Base-by-base conservation (phyloP, 1,284 basidiomycete genomes). In the Ustilago esculenta region DNA sequence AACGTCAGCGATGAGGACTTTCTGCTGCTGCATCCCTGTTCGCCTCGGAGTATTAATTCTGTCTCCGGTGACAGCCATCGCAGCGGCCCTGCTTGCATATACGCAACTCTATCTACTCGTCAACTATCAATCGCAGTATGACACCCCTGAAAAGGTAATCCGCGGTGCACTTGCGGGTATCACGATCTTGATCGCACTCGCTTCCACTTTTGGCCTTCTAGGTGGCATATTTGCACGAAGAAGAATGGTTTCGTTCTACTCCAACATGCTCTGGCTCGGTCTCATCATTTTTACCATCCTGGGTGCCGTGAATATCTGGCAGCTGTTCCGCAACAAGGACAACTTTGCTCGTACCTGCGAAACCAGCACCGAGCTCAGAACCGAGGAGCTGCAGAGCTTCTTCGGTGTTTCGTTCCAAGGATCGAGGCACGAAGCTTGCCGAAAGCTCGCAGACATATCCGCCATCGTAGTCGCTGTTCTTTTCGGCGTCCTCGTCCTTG, bases 1-100 rank as follows among this genome's bases (percentile, higher is more conserved):
- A n/a, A n/a, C 33, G 6, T 21, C 24, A 17, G 48, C 14, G 4
- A 64, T 64, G 60, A 37, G 41, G 5, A 64, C 60, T 2, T 64
- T 64, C 40, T 64, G 60, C 44, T 64, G 60, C 27, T 64, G 60
- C 27, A 57, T 64, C n/a, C 60, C 60, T 1, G 53, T 51, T 0
- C 47, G 60, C 10, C 53, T 64, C 2, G 60, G 60, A 15, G 60
- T 64, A 11, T 29, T 56, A 25, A 27, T 64, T n/a, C 53, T 64
- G 4, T 36, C 53, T 1, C 53, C 60, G 1, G 24, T 57, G 6
- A 56, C 48, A 11, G 44, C 53, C 15, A 25, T 43, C 4, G 35
- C 20, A n/a, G 42, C 60, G 2, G 32, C 48, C 14, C 32, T 64
- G 14, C 34, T 56, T 7, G 52, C 53, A 1, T 64, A 64, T 17